These are phyloP conservation scores for Scheffersomyces stipitis DNA, from an alignment of 805 yeast species.

Conservation along the genomic window DNA sequence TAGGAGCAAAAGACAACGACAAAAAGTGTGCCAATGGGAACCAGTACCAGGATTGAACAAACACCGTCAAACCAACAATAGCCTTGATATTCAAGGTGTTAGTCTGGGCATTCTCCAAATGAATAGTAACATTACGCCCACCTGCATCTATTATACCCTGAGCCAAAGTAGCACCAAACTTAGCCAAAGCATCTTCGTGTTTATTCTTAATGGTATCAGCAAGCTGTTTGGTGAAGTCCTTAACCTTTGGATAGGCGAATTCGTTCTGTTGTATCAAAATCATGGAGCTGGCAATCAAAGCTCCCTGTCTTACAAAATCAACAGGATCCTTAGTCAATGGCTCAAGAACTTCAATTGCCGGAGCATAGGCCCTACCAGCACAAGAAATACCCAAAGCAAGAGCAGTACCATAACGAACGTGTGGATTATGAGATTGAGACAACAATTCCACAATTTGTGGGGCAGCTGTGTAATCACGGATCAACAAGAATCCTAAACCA, in stretches of 20 bases:
- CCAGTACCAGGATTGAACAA: conserved; percentile 98
- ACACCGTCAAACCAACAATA: conserved; percentile 86
- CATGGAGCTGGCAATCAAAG: conserved; percentile 89
- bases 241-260: conserved; percentile 75
- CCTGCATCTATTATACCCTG: conserved; percentile 99
- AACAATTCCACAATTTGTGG: conserved; percentile 93
- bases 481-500: conserved; percentile 84
- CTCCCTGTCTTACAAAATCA: conserved; percentile 98
- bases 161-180: conserved; percentile 94
- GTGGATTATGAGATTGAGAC: conserved; percentile 94
- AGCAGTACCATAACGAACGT: conserved; percentile 97
- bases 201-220: conserved; percentile 79
- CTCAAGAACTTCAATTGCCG: conserved; percentile 89
- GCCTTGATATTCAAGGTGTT: conserved; percentile 89
- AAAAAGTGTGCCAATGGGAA: conserved; percentile 94
- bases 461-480: conserved; percentile 88
- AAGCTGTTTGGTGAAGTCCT: conserved; percentile 68
- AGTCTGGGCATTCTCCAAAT: conserved; percentile 82
- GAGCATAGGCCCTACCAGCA: conserved; percentile 87
- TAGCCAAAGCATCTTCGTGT: conserved; percentile 95
- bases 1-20: conserved; percentile 88
- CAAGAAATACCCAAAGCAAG: conserved; percentile 96
- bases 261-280: conserved; percentile 86
- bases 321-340: conserved; percentile 92
- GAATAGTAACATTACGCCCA: conserved; percentile 95